These are phyloP conservation scores for Aspergillus sclerotialis DNA, from an alignment of 2,329 filamentous ascomycete genomes.

Conservation along the genomic window DNA sequence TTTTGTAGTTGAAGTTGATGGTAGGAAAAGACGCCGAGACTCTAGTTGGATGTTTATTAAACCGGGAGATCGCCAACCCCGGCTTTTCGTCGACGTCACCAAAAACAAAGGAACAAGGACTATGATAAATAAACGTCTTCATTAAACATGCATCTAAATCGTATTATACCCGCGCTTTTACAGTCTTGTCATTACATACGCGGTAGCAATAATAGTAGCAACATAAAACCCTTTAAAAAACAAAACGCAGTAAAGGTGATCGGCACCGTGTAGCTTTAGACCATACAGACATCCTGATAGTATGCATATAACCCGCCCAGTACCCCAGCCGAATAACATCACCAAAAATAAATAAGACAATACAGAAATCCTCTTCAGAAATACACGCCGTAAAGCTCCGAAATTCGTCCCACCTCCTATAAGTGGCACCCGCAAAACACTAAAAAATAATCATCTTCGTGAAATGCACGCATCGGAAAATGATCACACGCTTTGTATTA, in stretches of 20 bases:
- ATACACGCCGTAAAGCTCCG: constrained; percentile 15
- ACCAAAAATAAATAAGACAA: constrained; percentile 12
- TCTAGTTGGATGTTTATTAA: neutral
- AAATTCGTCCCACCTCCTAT: constrained; percentile 14
- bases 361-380: constrained; percentile 12
- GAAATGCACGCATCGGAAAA: constrained; percentile 16
- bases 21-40: too few relatives aligned
- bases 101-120: neutral
- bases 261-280: constrained; percentile 13
- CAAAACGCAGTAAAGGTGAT: constrained; percentile 8
- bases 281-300: constrained; percentile 16
- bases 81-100: constrained; percentile 2
- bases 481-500: constrained; percentile 15
- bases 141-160: constrained; percentile 11
- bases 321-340: constrained; percentile 19
- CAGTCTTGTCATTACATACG: constrained; percentile 33
- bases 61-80: neutral
- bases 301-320: constrained; percentile 18
- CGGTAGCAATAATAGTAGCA: constrained; percentile 14
- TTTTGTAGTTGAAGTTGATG: neutral
- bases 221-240: constrained; percentile 18
- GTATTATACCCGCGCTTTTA: constrained; percentile 25
- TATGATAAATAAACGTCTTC: constrained; percentile 16
- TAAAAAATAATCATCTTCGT: constrained; percentile 11
- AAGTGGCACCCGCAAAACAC: constrained; percentile 12